A percentile compares a stretch with the other conserved stretches of the same genome.
Evolutionary conservation across 2,329 filamentous ascomycete species (phyloP).

Genomic region (Fusarium compactum): DNA sequence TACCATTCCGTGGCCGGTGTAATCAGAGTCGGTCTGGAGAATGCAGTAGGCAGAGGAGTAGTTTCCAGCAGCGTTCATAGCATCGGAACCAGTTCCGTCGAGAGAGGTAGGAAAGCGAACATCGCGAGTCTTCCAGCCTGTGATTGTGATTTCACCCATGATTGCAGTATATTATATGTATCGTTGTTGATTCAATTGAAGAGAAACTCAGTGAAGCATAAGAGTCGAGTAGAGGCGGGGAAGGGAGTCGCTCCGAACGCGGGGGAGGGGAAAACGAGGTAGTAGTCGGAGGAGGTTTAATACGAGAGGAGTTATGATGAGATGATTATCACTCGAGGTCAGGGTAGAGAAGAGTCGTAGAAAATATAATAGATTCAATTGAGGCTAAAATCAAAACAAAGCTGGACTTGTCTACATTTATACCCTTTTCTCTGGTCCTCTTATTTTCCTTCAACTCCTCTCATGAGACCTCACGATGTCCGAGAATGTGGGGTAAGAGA

Average conservation of each 20-base stretch:
- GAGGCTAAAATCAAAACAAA: constrained; percentile 11
- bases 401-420: constrained; percentile 28
- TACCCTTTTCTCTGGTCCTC: constrained; percentile 17
- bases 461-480: constrained; percentile 35
- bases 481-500: constrained; percentile 41
- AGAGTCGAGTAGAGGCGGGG: constrained; percentile 23
- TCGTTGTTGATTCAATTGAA: not conserved
- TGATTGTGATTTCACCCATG: constrained; percentile 73
- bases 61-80: constrained; percentile 94
- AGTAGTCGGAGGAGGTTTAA: constrained; percentile 2
- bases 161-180: constrained; percentile 12
- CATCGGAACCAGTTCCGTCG: constrained; percentile 95
- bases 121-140: constrained; percentile 77
- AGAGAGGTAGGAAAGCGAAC: constrained; percentile 90
- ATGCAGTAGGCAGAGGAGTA: constrained; percentile 97
- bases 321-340: not conserved
- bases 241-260: constrained; percentile 30
- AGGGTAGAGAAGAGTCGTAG: not conserved
- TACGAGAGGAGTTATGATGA: constrained; percentile 11
- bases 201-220: not conserved
- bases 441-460: constrained; percentile 5
- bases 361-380: constrained; percentile 20
- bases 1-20: constrained; percentile 84
- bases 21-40: constrained; percentile 79
- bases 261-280: constrained; percentile 36